Evolutionary conservation across 306 rosid species (phyloP).

Genomic region (Glycyrrhiza uralensis): DNA sequence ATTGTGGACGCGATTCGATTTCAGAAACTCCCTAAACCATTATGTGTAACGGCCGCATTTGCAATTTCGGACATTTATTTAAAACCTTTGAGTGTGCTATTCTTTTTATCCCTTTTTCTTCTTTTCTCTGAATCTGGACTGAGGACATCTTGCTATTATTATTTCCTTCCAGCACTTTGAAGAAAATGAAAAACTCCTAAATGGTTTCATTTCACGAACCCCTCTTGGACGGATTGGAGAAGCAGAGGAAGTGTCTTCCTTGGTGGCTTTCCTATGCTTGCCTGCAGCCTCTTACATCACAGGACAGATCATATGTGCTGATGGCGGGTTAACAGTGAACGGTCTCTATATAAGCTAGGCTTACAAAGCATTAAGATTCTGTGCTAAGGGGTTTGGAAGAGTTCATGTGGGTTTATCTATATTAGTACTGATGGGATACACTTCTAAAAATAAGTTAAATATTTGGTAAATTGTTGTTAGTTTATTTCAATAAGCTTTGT

Average conservation of each 20-base stretch:
- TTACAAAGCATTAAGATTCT: too few relatives aligned
- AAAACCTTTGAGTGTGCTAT: too few relatives aligned
- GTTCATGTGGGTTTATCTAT: too few relatives aligned
- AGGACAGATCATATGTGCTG: slow-evolving; percentile 26
- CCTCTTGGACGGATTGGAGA: slow-evolving; percentile 45
- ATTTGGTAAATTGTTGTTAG: too few relatives aligned
- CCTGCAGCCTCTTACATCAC: slow-evolving; percentile 37
- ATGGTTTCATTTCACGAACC: slow-evolving; percentile 5
- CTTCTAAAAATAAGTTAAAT: too few relatives aligned
- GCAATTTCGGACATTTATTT: too few relatives aligned
- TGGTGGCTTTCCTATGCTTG: slow-evolving; percentile 48
- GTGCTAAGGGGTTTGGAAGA: too few relatives aligned
- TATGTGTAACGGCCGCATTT: too few relatives aligned
- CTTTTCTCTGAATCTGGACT: neutral
- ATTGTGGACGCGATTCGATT: too few relatives aligned
- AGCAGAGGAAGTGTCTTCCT: slow-evolving; percentile 36
- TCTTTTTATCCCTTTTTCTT: neutral
- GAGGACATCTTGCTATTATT: neutral
- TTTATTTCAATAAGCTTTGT: neutral
- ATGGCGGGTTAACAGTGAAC: slow-evolving; percentile 20
- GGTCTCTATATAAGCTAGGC: neutral
- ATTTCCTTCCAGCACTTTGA: slow-evolving; percentile 5
- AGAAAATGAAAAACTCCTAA: neutral
- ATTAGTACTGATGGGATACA: too few relatives aligned
- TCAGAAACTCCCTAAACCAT: too few relatives aligned